phyloP scores from a whole-genome alignment of 2,329 filamentous ascomycete species.

The Beauveria brongniartii region DNA sequence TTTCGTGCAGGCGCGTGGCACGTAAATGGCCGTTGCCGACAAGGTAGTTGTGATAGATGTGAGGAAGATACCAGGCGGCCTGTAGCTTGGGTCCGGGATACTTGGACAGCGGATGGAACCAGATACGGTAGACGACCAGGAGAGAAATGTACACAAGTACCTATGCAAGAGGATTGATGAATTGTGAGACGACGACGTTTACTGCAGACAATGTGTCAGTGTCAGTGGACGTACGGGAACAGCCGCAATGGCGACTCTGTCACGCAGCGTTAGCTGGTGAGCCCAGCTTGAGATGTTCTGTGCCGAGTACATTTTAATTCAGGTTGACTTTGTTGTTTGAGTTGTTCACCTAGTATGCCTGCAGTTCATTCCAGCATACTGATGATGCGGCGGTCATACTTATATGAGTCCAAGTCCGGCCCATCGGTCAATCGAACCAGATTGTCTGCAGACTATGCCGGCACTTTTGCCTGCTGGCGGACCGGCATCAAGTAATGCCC shows the following conservation, averaged over 20 bases:
- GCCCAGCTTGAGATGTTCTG: background rate
- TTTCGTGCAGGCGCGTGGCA: conserved; percentile 18
- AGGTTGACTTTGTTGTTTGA: background rate
- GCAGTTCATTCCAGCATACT: background rate
- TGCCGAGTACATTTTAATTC: background rate
- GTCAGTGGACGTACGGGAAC: background rate
- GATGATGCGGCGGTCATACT: background rate
- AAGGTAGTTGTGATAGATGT: conserved; percentile 14
- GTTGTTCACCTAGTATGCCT: background rate
- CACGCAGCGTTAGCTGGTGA: background rate
- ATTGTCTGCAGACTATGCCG: background rate
- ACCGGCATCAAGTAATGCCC: background rate
- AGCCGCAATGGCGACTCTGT: background rate
- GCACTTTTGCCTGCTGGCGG: background rate
- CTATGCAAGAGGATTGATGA: background rate
- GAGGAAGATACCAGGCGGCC: conserved; percentile 15
- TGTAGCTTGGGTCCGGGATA: conserved; percentile 20
- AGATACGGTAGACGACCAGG: background rate
- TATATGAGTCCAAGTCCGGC: background rate
- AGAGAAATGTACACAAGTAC: background rate
- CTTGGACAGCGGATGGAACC: conserved; percentile 21
- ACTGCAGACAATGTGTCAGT: too few species aligned
- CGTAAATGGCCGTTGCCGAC: background rate
- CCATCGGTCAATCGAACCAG: background rate
- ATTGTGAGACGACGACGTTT: background rate